Evolutionary conservation across 768 basidiomycete genomes (phyloP), one percentile per base, ranked within the genome.

Genomic region (Trametes punicea): DNA sequence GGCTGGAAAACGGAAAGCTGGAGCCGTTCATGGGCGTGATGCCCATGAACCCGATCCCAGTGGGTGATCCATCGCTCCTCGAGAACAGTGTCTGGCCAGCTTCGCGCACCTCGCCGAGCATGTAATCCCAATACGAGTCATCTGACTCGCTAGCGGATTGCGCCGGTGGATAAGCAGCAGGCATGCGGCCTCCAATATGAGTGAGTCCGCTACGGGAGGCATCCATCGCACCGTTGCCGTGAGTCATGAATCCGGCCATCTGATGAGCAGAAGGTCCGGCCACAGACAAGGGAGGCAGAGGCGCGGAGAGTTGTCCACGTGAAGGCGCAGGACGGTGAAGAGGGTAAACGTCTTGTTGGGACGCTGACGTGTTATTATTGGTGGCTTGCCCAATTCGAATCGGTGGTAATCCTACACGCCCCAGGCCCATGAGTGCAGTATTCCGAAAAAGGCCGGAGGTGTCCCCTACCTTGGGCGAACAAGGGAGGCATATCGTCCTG

Each of bases 41-140:
- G 50, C n/a, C 47, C 31, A 51, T 27, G 52, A 55, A 45, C 1
- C 52, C 57, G 10, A 18, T 30, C 31, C 31, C 34, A 11, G 45
- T 8, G 9, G 57, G 26, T 25, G 47, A 38, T 1, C 16, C 21
- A 29, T 41, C 46, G 10, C 23, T 40, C 11, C 38, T 27, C 15
- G 51, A 29, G 52, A 59, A 49, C 5, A 36, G 34, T n/a, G 34
- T 36, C 5, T 36, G 34, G 5, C 34, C 34, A 10, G 34, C 34
- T 34, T 36, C 34, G 31, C 27, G 26, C 31, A 55, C 42, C 52
- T 60, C 48, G 42, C 18, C 16, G 23, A 46, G 4, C 36, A 60
- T 60, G 30, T 55, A 55, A 5, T 60, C 4, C 38, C 46, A 55
- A 38, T 60, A 60, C 6, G 15, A 30, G 9, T 45, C 46, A 16